Evolutionary conservation across 164 flowering plant species (phyloP), one percentile per base, ranked within the genome.

Genomic region (Echeveria elegans): DNA sequence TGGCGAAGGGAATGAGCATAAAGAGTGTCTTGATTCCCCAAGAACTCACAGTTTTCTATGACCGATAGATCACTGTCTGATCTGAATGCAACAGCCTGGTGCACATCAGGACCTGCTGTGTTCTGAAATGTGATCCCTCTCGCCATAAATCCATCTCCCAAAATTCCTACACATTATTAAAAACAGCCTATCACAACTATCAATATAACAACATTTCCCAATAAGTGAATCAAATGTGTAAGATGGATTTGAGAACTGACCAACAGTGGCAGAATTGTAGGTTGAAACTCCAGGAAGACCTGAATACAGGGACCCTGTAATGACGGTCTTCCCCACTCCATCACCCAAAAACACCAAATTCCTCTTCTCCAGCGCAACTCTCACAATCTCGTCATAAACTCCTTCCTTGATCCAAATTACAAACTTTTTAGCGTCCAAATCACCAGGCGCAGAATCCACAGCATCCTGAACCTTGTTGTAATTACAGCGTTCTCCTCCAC

Each of bases 71-170:
- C 95, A 63, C 91, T 85, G 69, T 80, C 89, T 15, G 85, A 86
- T 11, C 87, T 71, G 73, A 91, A 83, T 2, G 96, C 97, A 0
- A 88, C 97, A 0, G 97, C 97, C 72, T 88, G 97, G 73, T 82
- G 86, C 1, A 83, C 81, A 15, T 76, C 86, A 0, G 89, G 85
- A 18, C 97, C 97, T 0, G 95, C 91, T 10, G 87, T 88, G 83
- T 90, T 90, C 77, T 79, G 72, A 52, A 91, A 23, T 23, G 95
- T 88, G 10, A 91, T 64, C 14, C 79, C 90, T 30, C 79, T 75
- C 3, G 90, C 95, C 90, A 87, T 86, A 77, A 91, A 88, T 31
- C 93, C 91, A 69, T 91, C 97, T 0, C 95, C 97, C 43, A 67
- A 4, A n/a, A 87, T 82, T 28, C 82, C 94, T 86, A 78, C 53